Conservation (phyloP, 352 stramenopile genomes). For the Globisporangium megalacanthum region DNA sequence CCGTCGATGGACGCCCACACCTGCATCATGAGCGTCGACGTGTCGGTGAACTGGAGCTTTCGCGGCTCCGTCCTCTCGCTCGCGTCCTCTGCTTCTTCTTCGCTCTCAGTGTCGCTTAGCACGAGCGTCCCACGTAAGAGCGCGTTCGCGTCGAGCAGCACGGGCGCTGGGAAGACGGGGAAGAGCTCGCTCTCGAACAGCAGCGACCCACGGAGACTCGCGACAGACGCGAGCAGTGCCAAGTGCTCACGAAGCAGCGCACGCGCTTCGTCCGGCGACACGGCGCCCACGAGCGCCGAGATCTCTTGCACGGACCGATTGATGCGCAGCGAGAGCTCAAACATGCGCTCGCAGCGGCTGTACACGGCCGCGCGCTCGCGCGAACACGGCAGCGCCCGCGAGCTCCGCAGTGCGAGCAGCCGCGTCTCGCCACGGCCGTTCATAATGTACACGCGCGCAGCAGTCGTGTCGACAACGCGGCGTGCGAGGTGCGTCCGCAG, state of each 20-base stretch:
- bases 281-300: conserved; percentile 75
- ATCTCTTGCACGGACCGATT: conserved; percentile 86
- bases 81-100: background rate
- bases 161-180: conserved; percentile 72
- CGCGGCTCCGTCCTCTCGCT: background rate
- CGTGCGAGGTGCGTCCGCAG: conserved; percentile 57
- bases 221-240: conserved; percentile 76
- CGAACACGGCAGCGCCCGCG: conserved; percentile 72
- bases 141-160: conserved; percentile 75
- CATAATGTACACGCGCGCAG: conserved; percentile 78
- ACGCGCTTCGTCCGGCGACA: conserved; percentile 71
- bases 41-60: conserved; percentile 40
- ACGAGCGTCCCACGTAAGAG: conserved; percentile 56
- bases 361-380: conserved; percentile 71
- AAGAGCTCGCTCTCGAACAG: conserved; percentile 86
- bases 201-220: conserved; percentile 64
- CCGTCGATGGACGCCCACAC: conserved; percentile 79
- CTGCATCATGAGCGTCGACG: conserved; percentile 83
- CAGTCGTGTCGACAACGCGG: conserved; percentile 51
- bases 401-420: conserved; percentile 47
- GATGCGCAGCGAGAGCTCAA: conserved; percentile 83
- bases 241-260: conserved; percentile 81
- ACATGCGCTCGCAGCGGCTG: conserved; percentile 83
- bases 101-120: conserved; percentile 23
- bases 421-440: conserved; percentile 70